Percentiles rank a stretch among this genome's conserved stretches.
These are phyloP conservation scores for Styphnolobium japonicum DNA, from an alignment of 306 rosid genomes.

Conservation along the genomic window DNA sequence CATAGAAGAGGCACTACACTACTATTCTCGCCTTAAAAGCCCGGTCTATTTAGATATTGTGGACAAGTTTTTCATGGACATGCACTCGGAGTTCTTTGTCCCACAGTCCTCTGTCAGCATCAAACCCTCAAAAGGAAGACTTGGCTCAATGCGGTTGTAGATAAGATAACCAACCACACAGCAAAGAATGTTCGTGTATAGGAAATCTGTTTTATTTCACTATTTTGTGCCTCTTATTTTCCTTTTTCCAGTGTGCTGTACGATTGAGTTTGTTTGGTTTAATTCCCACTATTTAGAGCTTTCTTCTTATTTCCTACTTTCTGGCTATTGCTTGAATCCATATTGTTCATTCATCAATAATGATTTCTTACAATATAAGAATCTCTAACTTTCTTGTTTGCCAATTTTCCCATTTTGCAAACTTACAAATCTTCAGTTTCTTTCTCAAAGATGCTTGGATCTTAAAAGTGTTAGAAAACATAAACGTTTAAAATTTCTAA, in stretches of 20 bases:
- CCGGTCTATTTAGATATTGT: slow-evolving; percentile 78
- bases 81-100: slow-evolving; percentile 55
- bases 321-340: neutral
- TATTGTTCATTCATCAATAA: neutral
- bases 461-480: neutral
- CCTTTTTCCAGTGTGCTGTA: slow-evolving; percentile 22
- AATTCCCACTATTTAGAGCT: slow-evolving; percentile 5
- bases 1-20: slow-evolving; percentile 91
- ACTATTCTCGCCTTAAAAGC: slow-evolving; percentile 85
- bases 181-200: slow-evolving; percentile 33
- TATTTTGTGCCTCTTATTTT: slow-evolving; percentile 16
- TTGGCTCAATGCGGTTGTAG: slow-evolving; percentile 50
- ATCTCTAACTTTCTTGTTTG: neutral
- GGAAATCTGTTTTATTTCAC: slow-evolving; percentile 26
- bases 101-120: slow-evolving; percentile 43
- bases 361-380: neutral
- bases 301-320: neutral
- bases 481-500: neutral
- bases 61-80: slow-evolving; percentile 78
- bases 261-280: slow-evolving; percentile 30
- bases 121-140: slow-evolving; percentile 45
- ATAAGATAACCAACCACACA: slow-evolving; percentile 26
- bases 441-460: slow-evolving; percentile 19
- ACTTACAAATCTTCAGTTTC: neutral
- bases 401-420: neutral